Base-by-base conservation (phyloP, 768 basidiomycete species). In the Boletellus ananiceps region DNA sequence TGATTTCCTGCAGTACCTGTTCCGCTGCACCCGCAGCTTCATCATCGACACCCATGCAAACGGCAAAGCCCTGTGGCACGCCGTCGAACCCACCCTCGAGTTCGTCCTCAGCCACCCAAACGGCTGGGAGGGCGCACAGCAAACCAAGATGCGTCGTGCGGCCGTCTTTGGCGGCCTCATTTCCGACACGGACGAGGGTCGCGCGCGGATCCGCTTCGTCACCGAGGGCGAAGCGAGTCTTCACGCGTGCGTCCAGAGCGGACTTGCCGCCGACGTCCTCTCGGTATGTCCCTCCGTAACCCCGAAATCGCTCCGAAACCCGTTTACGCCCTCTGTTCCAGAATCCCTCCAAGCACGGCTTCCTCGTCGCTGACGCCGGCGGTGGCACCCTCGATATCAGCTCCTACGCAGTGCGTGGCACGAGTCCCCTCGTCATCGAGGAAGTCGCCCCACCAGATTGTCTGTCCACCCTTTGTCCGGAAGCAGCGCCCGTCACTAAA, bases 21-120 rank as follows among this genome's bases (percentile, higher is more conserved):
- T 82, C 66, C 72, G 69, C 44, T 90, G 87, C 67, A 88, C 87
- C 6, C 78, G 79, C 40, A 81, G 74, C 34, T 89, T 88, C 65
- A 87, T 90, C 66, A 75, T 74, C 51, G 86, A 89, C 55, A 89
- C 87, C n/a, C 86, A 90, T 58, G 87, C 85, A n/a, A 84, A 84
- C 52, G 87, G 87, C 0, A 69, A 70, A 18, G 70, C 76, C 18
- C 66, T 89, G 1, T 88, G 86, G 84, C 77, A 76, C n/a, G 74
- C 81, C 4, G 80, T 88, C 23, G 85, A 88, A 60, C 61, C 75
- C 39, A 75, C 83, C 59, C 76, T 86, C 40, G 83, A 89, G 59
- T 80, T 89, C 52, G 85, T 90, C 4, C 69, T 88, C 33, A 83
- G 83, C 35, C 87, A 89, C 64, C 87, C 87, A 13, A 90, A 88